Evolutionary conservation across 108 stramenopile genomes (phyloP), one percentile per base, ranked within the genome.

Genomic region (Epithemia pelagica): DNA sequence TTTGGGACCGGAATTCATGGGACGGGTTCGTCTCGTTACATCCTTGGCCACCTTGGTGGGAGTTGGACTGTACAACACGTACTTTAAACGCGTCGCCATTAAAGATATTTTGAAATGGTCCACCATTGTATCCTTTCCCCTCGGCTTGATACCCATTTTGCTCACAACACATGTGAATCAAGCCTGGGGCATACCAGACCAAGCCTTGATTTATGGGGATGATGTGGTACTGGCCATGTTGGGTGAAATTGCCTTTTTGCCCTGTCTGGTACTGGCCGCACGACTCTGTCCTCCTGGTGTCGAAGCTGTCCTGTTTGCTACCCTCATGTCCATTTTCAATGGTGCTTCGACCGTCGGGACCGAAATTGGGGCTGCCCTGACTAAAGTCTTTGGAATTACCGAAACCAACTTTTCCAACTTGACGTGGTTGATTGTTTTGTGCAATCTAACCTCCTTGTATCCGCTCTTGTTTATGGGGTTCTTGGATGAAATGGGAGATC

Each of bases 241-340:
- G 1, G 95, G 95, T 52, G 83, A 98, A 75, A 70, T 98, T 26
- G 94, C 96, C 54, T 98, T 98, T 74, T 71, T 98, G 46, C 97
- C 97, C 0, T 93, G 89, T 21, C 74, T 98, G n/a, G 95, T 96
- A 20, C 71, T 98, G 65, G 96, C 97, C 8, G 95, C 96, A 24
- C 74, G 83, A 26, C 59, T 98, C 2, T 98, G 97, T 54, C 97
- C 97, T 15, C 87, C 82, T 15, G 97, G 97, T 15, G 81, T 96
- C 0, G 97, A 98, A 74, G 96, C 95, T 21, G 94, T 96, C 0
- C 62, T 98, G 22, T 98, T 98, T 82, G 94, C 92, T 22, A 86
- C 90, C 24, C 74, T 98, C 58, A 98, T 98, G 97, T 85, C 82
- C 19, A 91, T 96, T 32, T 95, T 88, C 69, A 98, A 98, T 73